phyloP scores from a whole-genome alignment of 2,329 filamentous ascomycete genomes.

The Fusarium brachygibbosum region DNA sequence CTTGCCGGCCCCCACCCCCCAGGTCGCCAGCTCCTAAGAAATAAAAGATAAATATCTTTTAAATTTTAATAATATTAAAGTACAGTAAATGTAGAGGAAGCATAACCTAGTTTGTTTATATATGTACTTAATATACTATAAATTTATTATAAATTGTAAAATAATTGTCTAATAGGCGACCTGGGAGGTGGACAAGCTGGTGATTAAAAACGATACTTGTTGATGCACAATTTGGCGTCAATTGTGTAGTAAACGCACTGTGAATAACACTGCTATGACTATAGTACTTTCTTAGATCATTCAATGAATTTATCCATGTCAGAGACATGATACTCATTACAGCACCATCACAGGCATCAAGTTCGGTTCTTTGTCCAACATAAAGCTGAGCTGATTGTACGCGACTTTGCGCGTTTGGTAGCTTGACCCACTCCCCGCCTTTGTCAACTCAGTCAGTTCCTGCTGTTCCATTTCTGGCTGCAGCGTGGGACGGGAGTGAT shows the following conservation, averaged over 20 bases:
- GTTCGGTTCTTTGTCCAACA: neutral
- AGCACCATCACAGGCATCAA: neutral
- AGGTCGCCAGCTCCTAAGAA: too few relatives aligned
- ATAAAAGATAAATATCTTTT: too few relatives aligned
- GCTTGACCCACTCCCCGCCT: constrained; percentile 18
- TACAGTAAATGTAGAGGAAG: too few relatives aligned
- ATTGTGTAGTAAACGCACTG: neutral
- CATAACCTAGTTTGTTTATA: too few relatives aligned
- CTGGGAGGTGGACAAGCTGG: too few relatives aligned
- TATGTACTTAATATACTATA: too few relatives aligned
- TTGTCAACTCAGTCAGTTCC: neutral
- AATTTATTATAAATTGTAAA: too few relatives aligned
- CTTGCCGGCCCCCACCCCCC: too few relatives aligned
- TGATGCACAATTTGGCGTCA: neutral
- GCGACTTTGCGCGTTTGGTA: neutral
- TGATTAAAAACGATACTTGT: too few relatives aligned
- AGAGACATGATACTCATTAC: neutral
- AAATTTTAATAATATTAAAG: too few relatives aligned
- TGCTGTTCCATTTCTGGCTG: constrained; percentile 14
- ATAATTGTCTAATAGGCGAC: too few relatives aligned
- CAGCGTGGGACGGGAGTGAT: constrained; percentile 31
- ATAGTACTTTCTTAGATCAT: neutral
- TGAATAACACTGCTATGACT: neutral
- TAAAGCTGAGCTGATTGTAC: neutral
- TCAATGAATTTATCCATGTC: neutral